phyloP scores from a whole-genome alignment of 805 yeast genomes.

The Starmerella etchellsii region DNA sequence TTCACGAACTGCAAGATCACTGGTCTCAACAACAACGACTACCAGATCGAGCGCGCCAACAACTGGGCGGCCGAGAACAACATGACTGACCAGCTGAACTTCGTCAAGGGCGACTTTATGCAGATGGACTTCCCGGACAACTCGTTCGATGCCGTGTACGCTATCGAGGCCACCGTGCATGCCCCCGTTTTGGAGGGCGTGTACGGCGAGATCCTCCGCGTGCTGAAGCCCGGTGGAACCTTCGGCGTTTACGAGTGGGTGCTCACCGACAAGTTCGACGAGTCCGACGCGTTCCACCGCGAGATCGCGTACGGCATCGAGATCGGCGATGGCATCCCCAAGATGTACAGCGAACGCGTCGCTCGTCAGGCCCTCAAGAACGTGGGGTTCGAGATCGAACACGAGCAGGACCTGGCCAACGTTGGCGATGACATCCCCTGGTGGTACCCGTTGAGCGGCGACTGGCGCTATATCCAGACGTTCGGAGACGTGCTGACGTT shows the following conservation, averaged over 20 bases:
- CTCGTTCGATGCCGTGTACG: constrained; percentile 90
- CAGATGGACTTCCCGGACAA: constrained; percentile 91
- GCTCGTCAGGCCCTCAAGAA: constrained; percentile 75
- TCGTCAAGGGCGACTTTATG: constrained; percentile 98
- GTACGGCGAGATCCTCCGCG: constrained; percentile 85
- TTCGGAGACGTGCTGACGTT: constrained; percentile 67
- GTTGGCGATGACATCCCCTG: constrained; percentile 78
- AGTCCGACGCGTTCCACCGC: constrained; percentile 75
- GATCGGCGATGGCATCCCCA: constrained; percentile 97
- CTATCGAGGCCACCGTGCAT: constrained; percentile 97
- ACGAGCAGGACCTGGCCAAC: constrained; percentile 72
- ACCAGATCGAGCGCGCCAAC: constrained; percentile 81
- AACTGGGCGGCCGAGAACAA: constrained; percentile 56
- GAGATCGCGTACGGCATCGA: constrained; percentile 94
- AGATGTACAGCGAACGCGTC: constrained; percentile 76
- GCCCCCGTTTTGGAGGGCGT: constrained; percentile 96
- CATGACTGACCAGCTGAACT: constrained; percentile 59
- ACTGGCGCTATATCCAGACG: constrained; percentile 74
- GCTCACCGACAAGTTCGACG: constrained; percentile 89
- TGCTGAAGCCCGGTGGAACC: constrained; percentile 92
- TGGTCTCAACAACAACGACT: constrained; percentile 93
- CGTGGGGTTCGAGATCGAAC: constrained; percentile 76
- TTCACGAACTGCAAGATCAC: constrained; percentile 78
- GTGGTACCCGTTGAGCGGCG: constrained; percentile 95
- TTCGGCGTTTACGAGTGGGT: constrained; percentile 99